Base-by-base conservation (phyloP, 2,329 filamentous ascomycete species). In the Sclerotinia spermophila region DNA sequence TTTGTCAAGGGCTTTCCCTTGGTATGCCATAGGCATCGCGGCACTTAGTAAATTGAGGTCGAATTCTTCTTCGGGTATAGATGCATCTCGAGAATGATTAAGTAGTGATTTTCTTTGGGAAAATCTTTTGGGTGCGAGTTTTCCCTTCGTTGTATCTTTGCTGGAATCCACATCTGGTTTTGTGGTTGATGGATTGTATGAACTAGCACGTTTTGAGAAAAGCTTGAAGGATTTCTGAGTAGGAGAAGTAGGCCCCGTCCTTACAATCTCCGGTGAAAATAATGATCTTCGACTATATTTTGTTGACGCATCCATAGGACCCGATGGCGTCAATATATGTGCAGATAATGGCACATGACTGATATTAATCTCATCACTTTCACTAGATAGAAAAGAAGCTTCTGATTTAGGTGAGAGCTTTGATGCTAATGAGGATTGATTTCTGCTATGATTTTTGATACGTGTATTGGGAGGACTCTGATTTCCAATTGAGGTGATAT, bases 31-130 rank as follows among this genome's bases (percentile, higher is more conserved):
- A 2, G 75, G 74, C 68, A 74, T 74, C 0, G 76, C 76, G 66
- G 73, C 72, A 60, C 73, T 72, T 2, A 79, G 68, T 13, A 79
- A 64, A 40, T 73, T 74, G 74, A 79, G 75, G 70, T 77, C 75
- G 51, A 78, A 75, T 62, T 77, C 77, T 61, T 78, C 77, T 35
- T 73, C 74, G 38, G 76, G 75, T 33, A 79, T 78, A 1, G 76
- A 72, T 24, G 56, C 69, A 72, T 76, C 68, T n/a, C 71, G 70
- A 45, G 53, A 40, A 38, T 65, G 66, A 6, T 53, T 55, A 0
- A 75, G 67, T 33, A 75, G 67, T 21, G 76, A 77, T 76, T 61
- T 74, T 74, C 62, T 70, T 75, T 40, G 71, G 17, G 59, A 75
- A 73, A 67, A 70, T 69, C 51, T 71, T 70, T 55, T 69, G 70